Base-by-base conservation (phyloP, 164 flowering plant species). In the Chimonanthus praecox region DNA sequence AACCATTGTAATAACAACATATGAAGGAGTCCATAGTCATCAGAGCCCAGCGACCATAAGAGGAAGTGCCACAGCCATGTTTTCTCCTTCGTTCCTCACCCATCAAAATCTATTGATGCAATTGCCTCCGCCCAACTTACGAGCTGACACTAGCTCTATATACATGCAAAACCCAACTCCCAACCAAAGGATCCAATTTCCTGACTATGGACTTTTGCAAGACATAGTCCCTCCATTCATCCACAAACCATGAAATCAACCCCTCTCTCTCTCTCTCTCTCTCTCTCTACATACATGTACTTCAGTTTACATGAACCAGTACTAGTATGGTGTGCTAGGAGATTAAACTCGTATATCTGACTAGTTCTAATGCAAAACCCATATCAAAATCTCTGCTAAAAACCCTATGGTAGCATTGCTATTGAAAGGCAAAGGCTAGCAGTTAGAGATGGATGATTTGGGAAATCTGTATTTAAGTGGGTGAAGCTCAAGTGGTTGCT, bases 1-100 rank as follows among this genome's bases (percentile, higher is more conserved):
- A 13, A 74, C 92, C 0, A 87, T 80, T 0, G 98, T 94, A 75
- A 88, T 94, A 63, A 92, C 97, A 2, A 94, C 98, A 3, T 94
- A 94, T 48, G 98, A 94, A 78, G 97, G 98, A 21, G 91, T 87
- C 67, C 98, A 94, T 78, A 90, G 83, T 83, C 98, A 94, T 73
- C 97, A 82, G 2, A 70, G 90, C 18, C 98, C 98, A 5, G 82
- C 91, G 0, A 84, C 88, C 0, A 85, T 91, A 4, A 71, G 97
- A 70, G 94, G 97, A 7, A 83, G 77, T 61, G 82, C 78, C 9
- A 63, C 85, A 16, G 87, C 75, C 21, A 78, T 87, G 77, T 78
- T 85, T 48, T 67, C 81, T 2, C 78, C 83, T 43, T 81, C 91
- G 4, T 62, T 87, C 80, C 71, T 86, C n/a, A 5, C 84, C 69